Conservation (phyloP, 257 asterid species). For the Striga asiatica region DNA sequence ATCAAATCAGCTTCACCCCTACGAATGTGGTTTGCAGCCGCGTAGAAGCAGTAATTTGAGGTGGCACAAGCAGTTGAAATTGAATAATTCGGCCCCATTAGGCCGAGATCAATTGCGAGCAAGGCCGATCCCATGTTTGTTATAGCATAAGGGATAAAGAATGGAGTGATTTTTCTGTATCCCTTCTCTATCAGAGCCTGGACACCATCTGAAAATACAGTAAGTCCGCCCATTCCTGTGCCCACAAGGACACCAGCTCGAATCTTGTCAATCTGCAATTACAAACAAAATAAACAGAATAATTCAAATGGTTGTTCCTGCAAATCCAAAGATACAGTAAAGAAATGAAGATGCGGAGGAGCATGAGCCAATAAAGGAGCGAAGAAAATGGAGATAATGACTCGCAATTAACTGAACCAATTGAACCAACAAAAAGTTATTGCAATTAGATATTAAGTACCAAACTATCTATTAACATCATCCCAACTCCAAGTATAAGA, state of each 20-base stretch:
- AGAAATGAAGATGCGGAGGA: too few relatives aligned
- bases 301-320: constrained; percentile 4
- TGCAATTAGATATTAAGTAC: background rate
- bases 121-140: constrained; percentile 50
- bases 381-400: too few relatives aligned
- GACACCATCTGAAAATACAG: constrained; percentile 31
- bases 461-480: background rate
- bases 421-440: background rate
- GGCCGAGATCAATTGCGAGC: constrained; percentile 53
- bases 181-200: constrained; percentile 39
- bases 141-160: constrained; percentile 41
- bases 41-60: constrained; percentile 53
- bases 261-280: constrained; percentile 33
- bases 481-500: background rate
- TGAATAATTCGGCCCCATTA: constrained; percentile 68
- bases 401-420: background rate
- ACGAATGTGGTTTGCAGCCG: constrained; percentile 65
- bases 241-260: constrained; percentile 49
- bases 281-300: constrained; percentile 1
- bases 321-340: too few relatives aligned
- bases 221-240: constrained; percentile 45
- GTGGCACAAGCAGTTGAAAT: constrained; percentile 72
- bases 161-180: constrained; percentile 36
- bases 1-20: constrained; percentile 62
- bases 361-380: too few relatives aligned